Evolutionary conservation across 2,329 filamentous ascomycete species (phyloP), one percentile per base, ranked within the genome.

Genomic region (Cytospora mali): DNA sequence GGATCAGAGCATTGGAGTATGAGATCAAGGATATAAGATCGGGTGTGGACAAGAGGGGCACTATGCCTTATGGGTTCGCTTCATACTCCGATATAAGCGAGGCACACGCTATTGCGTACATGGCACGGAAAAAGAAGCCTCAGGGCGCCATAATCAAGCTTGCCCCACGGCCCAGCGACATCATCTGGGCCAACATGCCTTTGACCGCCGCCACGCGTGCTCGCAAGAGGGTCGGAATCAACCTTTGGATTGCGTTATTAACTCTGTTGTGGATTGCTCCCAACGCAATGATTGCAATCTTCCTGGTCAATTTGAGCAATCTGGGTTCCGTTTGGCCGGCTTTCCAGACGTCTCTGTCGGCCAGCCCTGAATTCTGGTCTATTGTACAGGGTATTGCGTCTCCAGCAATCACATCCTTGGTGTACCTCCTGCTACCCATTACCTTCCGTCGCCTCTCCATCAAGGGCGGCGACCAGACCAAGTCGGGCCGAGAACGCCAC

Each of bases 171-270:
- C 94, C 95, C 3, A 92, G 91, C 72, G 94, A 98, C 73, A 85
- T 99, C 58, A 96, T 99, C 67, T 99, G 95, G 95, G 89, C 92
- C 73, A 99, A 99, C 71, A 84, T 99, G 79, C 84, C 87, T 6
- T 79, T 98, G 62, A 85, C 82, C 18, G 87, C 87, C 46, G 79
- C 84, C 29, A 84, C 87, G 1, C 86, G 93, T 58, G 84, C 84
- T 66, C 90, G 89, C 78, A 89, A 89, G 69, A 83, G 88, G 46
- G 83, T 94, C 66, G 81, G 92, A 70, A 96, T 95, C 76, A 90
- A 90, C 64, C 75, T 97, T 61, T 97, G 93, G 92, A 88, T 97
- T 49, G 79, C 84, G 3, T 70, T 94, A 0, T 77, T 99, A 58
- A 98, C 94, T 0, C 64, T 96, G 1, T 72, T 96, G 9, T 99